Conservation (phyloP, 108 stramenopile species). For the Parietichytrium sp. region DNA sequence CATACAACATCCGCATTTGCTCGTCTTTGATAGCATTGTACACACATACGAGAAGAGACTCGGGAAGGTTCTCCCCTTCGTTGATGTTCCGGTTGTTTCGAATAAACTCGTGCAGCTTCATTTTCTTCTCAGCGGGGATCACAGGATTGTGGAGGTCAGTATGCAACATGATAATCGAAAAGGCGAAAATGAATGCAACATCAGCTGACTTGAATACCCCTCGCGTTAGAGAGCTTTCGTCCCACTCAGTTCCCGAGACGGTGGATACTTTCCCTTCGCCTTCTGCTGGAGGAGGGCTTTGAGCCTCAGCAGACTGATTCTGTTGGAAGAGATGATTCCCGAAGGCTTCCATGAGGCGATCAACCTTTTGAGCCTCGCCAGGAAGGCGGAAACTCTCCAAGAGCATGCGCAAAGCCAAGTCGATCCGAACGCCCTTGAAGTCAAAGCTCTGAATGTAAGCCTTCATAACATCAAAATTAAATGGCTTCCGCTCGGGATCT, state of each 20-base stretch:
- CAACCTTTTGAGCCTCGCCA: slow-evolving; percentile 94
- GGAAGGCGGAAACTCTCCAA: slow-evolving; percentile 83
- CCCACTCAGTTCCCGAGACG: background rate
- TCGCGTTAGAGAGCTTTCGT: slow-evolving; percentile 66
- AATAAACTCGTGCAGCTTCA: slow-evolving; percentile 88
- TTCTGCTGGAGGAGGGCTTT: background rate
- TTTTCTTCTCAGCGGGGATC: slow-evolving; percentile 78
- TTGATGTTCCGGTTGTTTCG: slow-evolving; percentile 86
- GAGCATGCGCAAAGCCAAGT: slow-evolving; percentile 75
- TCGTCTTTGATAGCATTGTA: slow-evolving; percentile 76
- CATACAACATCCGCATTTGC: slow-evolving; percentile 70
- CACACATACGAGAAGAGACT: slow-evolving; percentile 71
- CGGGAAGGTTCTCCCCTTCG: slow-evolving; percentile 78
- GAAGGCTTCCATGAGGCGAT: slow-evolving; percentile 92
- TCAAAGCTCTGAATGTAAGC: slow-evolving; percentile 72
- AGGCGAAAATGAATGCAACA: slow-evolving; percentile 86
- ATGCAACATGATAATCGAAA: slow-evolving; percentile 89
- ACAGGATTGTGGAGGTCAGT: slow-evolving; percentile 84
- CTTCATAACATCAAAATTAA: slow-evolving; percentile 72
- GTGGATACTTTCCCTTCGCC: background rate
- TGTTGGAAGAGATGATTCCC: slow-evolving; percentile 70
- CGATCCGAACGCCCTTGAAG: slow-evolving; percentile 70
- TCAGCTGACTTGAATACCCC: slow-evolving; percentile 78
- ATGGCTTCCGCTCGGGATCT: slow-evolving; percentile 81
- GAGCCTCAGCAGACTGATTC: background rate